Base-by-base conservation (phyloP, 441 rosid species). In the Cnidoscolus chayamansa region DNA sequence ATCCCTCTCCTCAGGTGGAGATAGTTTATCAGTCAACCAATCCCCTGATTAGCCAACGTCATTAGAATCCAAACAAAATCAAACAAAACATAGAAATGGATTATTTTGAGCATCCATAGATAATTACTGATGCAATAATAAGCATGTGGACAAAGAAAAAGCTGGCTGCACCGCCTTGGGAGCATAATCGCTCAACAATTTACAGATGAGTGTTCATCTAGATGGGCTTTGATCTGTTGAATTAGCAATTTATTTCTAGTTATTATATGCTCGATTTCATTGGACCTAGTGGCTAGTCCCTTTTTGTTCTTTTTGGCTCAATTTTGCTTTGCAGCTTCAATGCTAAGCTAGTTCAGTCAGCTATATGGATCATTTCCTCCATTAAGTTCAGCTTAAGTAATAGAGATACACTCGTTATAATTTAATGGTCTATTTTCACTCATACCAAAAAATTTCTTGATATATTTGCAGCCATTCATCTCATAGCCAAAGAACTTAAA, bases 21-120 rank as follows among this genome's bases (percentile, higher is more conserved):
- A 75, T 64, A 70, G 50, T 48, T 75, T 77, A 72, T 80, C 78
- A 49, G 71, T 67, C 61, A 49, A 76, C 68, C 82, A 78, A 68
- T 79, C 81, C 70, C 85, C 88, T 88, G 86, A 58, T 71, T n/a
- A 67, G 19, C 48, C 62, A 65, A 68, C 45, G 57, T 55, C 54
- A 13, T 32, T 50, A 70, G 48, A 45, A 63, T 74, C 54, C 13
- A 9, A 12, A 35, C 3, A 64, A 72, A 48, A 54, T 31, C 31
- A 70, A 30, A 53, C 40, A 47, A 48, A 65, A 37, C 12, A 58
- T 45, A 47, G 8, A 55, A 63, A 72, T 50, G 11, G n/a, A 61
- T 57, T 16, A 12, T 19, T 35, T 58, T 16, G 47, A 73, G 70
- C 45, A 40, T 17, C 32, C 62, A 47, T 49, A 58, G 2, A 31